A percentile compares a stretch with the other conserved stretches of the same genome.
Conservation (phyloP, 2,329 filamentous ascomycete species). For the Aureobasidium sp. region DNA sequence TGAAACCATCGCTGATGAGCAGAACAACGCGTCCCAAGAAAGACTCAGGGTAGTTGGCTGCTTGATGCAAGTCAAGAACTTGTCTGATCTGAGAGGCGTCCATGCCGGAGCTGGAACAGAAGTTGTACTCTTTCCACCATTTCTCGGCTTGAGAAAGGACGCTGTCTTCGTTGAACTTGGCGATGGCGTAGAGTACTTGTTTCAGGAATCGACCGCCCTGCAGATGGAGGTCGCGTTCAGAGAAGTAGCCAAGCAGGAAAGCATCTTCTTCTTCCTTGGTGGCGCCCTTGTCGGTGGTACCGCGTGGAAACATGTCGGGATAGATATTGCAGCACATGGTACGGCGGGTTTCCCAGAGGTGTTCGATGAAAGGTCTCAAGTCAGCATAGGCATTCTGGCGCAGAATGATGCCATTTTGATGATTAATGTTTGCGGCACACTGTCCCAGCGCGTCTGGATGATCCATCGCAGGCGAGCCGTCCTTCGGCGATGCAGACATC, state of each 20-base stretch:
- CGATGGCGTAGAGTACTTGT: constrained; percentile 28
- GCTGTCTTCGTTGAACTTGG: constrained; percentile 25
- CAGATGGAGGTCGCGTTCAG: constrained; percentile 23
- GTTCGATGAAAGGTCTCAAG: constrained; percentile 25
- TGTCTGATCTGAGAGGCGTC: constrained; percentile 17
- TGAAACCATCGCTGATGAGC: constrained; percentile 16
- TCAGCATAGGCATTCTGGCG: constrained; percentile 26
- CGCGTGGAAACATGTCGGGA: constrained; percentile 28
- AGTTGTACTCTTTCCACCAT: constrained; percentile 21
- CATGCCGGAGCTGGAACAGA: constrained; percentile 22
- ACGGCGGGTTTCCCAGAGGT: constrained; percentile 22
- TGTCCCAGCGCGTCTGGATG: background rate
- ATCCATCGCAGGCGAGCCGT: background rate
- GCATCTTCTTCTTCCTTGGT: constrained; percentile 25
- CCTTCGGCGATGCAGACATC: too few relatives aligned
- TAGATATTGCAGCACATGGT: constrained; percentile 25
- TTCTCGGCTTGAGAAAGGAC: constrained; percentile 23
- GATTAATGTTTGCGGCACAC: background rate
- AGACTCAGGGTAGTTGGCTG: constrained; percentile 16
- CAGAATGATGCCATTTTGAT: constrained; percentile 22
- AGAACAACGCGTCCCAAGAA: constrained; percentile 16
- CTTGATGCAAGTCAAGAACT: constrained; percentile 21
- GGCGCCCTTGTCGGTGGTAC: constrained; percentile 14
- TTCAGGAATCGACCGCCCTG: constrained; percentile 30
- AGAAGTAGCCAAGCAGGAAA: constrained; percentile 26